Evolutionary conservation across 805 yeast species (phyloP).

Genomic region (Saccharomyces eubayanus): DNA sequence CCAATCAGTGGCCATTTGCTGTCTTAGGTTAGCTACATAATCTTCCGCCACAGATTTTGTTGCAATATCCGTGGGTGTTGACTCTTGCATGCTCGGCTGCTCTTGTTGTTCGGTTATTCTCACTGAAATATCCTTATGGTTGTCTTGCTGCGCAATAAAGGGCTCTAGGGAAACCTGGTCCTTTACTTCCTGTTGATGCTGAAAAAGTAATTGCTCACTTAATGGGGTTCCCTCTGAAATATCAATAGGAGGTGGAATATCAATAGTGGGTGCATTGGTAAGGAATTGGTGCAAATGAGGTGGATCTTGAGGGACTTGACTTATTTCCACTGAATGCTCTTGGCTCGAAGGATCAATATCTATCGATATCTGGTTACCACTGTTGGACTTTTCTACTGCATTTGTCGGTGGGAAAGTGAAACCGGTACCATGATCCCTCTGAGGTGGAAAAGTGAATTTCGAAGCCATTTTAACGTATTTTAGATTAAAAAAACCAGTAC

Average conservation of each 20-base stretch:
- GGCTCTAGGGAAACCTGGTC: not conserved
- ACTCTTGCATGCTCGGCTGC: not conserved
- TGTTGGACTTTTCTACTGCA: not conserved
- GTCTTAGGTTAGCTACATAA: slow-evolving; percentile 27
- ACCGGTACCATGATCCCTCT: slow-evolving; percentile 1
- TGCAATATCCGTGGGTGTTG: slow-evolving; percentile 9
- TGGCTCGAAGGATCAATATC: not conserved
- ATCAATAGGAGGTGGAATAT: slow-evolving; percentile 14
- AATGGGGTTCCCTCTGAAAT: slow-evolving; percentile 2
- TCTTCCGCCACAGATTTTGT: slow-evolving; percentile 18
- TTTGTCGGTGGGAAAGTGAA: slow-evolving; percentile 3
- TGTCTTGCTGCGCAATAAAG: not conserved
- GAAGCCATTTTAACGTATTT: slow-evolving; percentile 15
- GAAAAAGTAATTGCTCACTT: not conserved
- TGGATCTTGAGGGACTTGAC: not conserved
- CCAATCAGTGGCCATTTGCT: slow-evolving; percentile 42
- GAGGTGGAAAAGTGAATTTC: slow-evolving; percentile 24
- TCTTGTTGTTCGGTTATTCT: not conserved
- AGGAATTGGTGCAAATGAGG: slow-evolving; percentile 1
- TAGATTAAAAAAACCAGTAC: not conserved
- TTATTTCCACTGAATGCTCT: not conserved
- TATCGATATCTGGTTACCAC: not conserved
- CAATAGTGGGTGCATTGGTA: slow-evolving; percentile 9
- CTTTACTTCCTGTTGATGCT: not conserved
- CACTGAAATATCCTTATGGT: not conserved